These are phyloP conservation scores for Nannizzia gypsea DNA, from an alignment of 2,329 filamentous ascomycete species.

Conservation along the genomic window DNA sequence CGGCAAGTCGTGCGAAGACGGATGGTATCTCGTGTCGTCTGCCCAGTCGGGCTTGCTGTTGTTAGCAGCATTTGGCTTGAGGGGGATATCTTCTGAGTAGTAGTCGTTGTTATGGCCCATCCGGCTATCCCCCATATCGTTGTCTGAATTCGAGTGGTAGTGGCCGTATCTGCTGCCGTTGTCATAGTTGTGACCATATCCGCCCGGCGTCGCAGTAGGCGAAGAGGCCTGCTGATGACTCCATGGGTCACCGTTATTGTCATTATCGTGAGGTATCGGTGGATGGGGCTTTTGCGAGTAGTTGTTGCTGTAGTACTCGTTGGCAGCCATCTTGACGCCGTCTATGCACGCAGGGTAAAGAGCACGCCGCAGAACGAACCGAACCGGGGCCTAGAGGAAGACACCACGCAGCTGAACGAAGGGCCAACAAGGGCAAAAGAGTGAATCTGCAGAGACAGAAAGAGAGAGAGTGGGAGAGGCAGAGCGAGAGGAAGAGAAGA, in stretches of 20 bases:
- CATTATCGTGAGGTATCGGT: neutral
- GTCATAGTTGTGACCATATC: conserved; percentile 24
- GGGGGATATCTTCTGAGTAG: conserved; percentile 33
- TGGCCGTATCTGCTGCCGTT: conserved; percentile 29
- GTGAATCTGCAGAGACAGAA: neutral
- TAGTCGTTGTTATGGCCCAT: conserved; percentile 26
- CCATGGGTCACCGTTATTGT: neutral
- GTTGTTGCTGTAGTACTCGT: conserved; percentile 20
- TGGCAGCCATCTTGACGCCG: conserved; percentile 31
- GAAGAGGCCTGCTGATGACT: neutral
- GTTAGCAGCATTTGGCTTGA: conserved; percentile 29
- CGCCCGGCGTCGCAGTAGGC: neutral
- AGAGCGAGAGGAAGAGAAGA: neutral
- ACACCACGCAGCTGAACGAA: neutral
- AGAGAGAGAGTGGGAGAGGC: too few relatives aligned
- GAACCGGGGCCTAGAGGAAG: neutral
- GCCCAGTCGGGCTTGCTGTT: conserved; percentile 27
- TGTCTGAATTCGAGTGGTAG: conserved; percentile 26
- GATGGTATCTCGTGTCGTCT: conserved; percentile 35
- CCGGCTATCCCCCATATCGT: conserved; percentile 15
- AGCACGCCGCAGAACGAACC: neutral
- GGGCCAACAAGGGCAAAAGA: neutral
- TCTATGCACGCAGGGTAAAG: neutral
- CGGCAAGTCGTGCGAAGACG: conserved; percentile 44
- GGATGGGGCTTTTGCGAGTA: conserved; percentile 5